Percentiles rank a stretch among this genome's conserved stretches.
phyloP scores from a whole-genome alignment of 2,329 filamentous ascomycete genomes.

The Colletotrichum euphorbiae region DNA sequence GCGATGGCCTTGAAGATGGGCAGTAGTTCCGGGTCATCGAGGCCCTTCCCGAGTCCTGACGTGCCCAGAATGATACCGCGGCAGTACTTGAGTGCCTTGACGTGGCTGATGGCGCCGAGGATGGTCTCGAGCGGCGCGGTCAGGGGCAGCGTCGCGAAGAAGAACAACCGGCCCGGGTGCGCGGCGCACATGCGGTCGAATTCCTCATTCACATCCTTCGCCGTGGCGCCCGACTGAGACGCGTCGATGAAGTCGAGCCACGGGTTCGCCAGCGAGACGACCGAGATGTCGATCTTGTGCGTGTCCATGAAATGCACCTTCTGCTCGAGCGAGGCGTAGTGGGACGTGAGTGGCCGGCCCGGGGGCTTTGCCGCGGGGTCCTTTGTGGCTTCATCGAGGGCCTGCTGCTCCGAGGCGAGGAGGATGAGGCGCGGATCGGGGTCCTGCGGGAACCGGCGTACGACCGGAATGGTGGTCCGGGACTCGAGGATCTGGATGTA shows the following conservation, averaged over 20 bases:
- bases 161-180: constrained; percentile 77
- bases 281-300: constrained; percentile 83
- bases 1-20: constrained; percentile 79
- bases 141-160: constrained; percentile 85
- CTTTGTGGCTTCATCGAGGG: constrained; percentile 62
- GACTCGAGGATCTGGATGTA: constrained; percentile 72
- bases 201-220: constrained; percentile 79
- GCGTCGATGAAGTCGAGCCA: constrained; percentile 87
- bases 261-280: constrained; percentile 91
- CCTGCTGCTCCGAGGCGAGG: constrained; percentile 62
- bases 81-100: constrained; percentile 73
- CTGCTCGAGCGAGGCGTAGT: constrained; percentile 82
- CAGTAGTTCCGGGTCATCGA: constrained; percentile 81
- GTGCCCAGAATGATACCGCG: constrained; percentile 92
- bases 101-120: constrained; percentile 71
- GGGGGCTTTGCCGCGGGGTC: constrained; percentile 69
- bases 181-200: constrained; percentile 77
- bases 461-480: constrained; percentile 74
- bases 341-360: constrained; percentile 83
- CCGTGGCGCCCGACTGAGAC: constrained; percentile 71
- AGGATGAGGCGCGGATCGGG: constrained; percentile 74
- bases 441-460: constrained; percentile 71
- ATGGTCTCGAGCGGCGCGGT: constrained; percentile 73
- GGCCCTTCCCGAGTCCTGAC: constrained; percentile 79
- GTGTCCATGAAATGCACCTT: constrained; percentile 91